Base-by-base conservation (phyloP, 495 filamentous ascomycete species). In the Hypoxylon intermedium region DNA sequence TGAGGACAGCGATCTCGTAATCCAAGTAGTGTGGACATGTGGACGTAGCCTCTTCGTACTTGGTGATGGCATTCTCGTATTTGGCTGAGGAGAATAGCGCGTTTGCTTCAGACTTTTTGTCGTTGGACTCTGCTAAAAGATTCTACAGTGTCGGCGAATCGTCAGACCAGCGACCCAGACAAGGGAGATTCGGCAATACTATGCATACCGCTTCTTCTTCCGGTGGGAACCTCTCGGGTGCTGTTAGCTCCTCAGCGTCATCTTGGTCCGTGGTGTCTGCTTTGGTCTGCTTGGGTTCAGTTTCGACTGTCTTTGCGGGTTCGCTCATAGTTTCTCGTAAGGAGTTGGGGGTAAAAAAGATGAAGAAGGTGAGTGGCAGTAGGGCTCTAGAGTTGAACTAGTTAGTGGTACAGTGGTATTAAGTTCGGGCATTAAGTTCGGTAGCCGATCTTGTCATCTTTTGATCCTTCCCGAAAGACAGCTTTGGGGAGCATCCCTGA, bases 1-100 rank as follows among this genome's bases (percentile, higher is more conserved):
- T 86, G 9, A 97, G 80, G 9, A 96, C 90, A 16, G 94, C 92
- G 64, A 93, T 78, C 67, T 97, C 92, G 76, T 89, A 94, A 60
- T 94, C 89, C 28, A 97, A 85, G 69, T 97, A 96, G 61, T 84
- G 89, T 1, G 94, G 94, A 57, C 90, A 94, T 15, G 86, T 81
- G 24, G 87, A 80, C 1, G 97, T 79, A 18, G 94, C 94, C 54
- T 89, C 84, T 65, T 92, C 89, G 77, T 98, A 98, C 67, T 83
- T 87, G 70, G 88, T 86, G 63, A 97, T 89, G n/a, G 94, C 94
- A 65, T 89, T 86, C 62, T 88, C 84, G 76, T 90, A 96, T 51
- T 83, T 84, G 15, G 82, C 82, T 9, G 82, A 82, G 2, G 80
- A 75, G 72, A 96, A 98, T 19, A 92, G 79, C 15, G 79, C 64